Evolutionary conservation across 1,284 basidiomycete species (phyloP).

Genomic region (Leccinum ambiguum): DNA sequence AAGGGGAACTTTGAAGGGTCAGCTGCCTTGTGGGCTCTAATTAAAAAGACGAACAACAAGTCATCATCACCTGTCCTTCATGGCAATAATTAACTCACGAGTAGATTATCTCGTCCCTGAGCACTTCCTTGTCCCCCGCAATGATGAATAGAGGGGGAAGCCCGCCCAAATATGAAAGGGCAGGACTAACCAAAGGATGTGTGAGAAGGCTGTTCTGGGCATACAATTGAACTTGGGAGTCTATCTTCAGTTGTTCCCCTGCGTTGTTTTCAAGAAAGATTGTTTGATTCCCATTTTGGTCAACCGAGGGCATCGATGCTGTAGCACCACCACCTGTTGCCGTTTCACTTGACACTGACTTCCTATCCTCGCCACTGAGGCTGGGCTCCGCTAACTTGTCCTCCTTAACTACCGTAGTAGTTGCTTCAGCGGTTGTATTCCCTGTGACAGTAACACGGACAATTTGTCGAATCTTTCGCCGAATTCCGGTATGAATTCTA

Average conservation of each 20-base stretch:
- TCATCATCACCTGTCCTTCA: not conserved
- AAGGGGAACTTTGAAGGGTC: slow-evolving; percentile 77
- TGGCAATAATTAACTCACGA: slow-evolving; percentile 48
- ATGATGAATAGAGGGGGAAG: slow-evolving; percentile 87
- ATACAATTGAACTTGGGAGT: slow-evolving; percentile 87
- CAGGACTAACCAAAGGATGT: slow-evolving; percentile 88
- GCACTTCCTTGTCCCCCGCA: slow-evolving; percentile 88
- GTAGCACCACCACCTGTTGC: slow-evolving; percentile 49
- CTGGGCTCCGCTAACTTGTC: slow-evolving; percentile 25
- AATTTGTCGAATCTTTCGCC: slow-evolving; percentile 61
- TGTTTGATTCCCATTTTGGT: slow-evolving; percentile 39
- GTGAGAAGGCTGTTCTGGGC: slow-evolving; percentile 80
- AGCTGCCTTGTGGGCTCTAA: slow-evolving; percentile 87
- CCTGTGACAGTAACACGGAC: slow-evolving; percentile 37
- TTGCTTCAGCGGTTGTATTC: slow-evolving; percentile 12
- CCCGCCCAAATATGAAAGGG: slow-evolving; percentile 85
- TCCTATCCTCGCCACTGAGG: slow-evolving; percentile 21
- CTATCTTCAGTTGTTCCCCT: slow-evolving; percentile 56
- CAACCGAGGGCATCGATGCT: slow-evolving; percentile 40
- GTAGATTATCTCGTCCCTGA: slow-evolving; percentile 92
- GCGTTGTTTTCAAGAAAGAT: slow-evolving; percentile 41
- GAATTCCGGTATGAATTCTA: slow-evolving; percentile 62
- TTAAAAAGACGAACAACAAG: slow-evolving; percentile 1
- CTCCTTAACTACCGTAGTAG: slow-evolving; percentile 7
- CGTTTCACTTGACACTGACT: slow-evolving; percentile 21